These are phyloP conservation scores for Tricholoma hemisulphureum DNA, from an alignment of 768 basidiomycete species.

Conservation along the genomic window DNA sequence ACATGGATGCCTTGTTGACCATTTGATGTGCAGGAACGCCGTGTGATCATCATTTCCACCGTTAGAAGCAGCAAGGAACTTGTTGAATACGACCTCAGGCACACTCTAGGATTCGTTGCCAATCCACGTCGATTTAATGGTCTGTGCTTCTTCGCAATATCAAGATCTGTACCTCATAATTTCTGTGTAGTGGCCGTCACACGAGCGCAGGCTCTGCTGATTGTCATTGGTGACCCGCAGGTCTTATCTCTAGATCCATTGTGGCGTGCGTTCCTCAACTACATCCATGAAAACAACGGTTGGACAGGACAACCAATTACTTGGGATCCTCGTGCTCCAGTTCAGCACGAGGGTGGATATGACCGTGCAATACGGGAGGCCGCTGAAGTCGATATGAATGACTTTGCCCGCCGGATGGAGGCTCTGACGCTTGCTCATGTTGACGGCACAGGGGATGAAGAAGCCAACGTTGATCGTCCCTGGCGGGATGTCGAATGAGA, in stretches of 20 bases:
- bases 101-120: constrained; percentile 58
- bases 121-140: constrained; percentile 59
- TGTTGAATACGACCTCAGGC: constrained; percentile 49
- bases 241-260: constrained; percentile 57
- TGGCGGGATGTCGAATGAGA: constrained; percentile 20
- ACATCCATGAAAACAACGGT: constrained; percentile 47
- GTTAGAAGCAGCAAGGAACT: constrained; percentile 54
- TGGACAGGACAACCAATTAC: constrained; percentile 45
- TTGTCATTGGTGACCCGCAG: constrained; percentile 59
- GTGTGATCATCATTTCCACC: constrained; percentile 57
- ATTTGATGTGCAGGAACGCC: constrained; percentile 44
- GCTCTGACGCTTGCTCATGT: constrained; percentile 16
- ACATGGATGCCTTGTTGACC: constrained; percentile 33
- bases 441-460: constrained; percentile 13
- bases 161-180: neutral
- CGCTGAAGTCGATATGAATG: constrained; percentile 34
- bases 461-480: constrained; percentile 20
- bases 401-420: constrained; percentile 30
- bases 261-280: constrained; percentile 62
- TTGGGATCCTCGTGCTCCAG: constrained; percentile 33
- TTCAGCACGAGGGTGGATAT: constrained; percentile 22
- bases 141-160: constrained; percentile 22
- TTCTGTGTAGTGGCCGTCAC: constrained; percentile 56
- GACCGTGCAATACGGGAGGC: constrained; percentile 19
- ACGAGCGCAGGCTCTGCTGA: constrained; percentile 60